Conservation (phyloP, 805 yeast genomes). For the Maudiozyma turicensis region DNA sequence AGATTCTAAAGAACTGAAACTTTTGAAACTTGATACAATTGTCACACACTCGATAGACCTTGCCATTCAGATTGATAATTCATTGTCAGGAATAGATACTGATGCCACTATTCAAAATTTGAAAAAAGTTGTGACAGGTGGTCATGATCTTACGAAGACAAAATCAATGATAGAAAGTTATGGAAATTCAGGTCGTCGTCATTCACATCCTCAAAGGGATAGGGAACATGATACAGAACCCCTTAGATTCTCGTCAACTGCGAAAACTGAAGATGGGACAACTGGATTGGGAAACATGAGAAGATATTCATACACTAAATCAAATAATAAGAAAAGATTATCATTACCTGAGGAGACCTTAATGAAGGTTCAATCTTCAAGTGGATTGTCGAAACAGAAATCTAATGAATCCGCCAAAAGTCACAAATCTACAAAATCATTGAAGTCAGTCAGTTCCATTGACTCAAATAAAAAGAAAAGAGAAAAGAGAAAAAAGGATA, state of each 20-base stretch:
- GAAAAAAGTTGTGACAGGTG: constrained; percentile 20
- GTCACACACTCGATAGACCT: constrained; percentile 16
- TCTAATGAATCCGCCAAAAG: constrained; percentile 11
- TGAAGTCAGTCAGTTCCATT: neutral
- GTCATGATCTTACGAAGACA: neutral
- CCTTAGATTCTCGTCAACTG: neutral
- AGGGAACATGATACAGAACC: neutral
- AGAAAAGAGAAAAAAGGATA: neutral
- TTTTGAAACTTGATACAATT: constrained; percentile 13
- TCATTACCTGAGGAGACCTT: constrained; percentile 3
- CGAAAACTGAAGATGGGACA: neutral
- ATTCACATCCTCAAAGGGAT: neutral
- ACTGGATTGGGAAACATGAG: constrained; percentile 3
- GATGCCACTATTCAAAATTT: constrained; percentile 14
- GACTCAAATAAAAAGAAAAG: too few species aligned
- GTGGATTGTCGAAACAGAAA: constrained; percentile 9
- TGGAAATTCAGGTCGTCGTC: neutral
- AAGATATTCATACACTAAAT: neutral
- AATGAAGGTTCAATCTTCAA: constrained; percentile 20
- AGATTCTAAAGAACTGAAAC: constrained; percentile 2
- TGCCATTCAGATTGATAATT: constrained; percentile 15
- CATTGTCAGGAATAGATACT: neutral
- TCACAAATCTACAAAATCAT: constrained; percentile 1
- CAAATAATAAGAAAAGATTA: neutral
- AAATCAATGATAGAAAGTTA: constrained; percentile 12